These are phyloP conservation scores for Nakaseomyces nivariensis DNA, from an alignment of 1,139 yeast genomes.

Conservation along the genomic window DNA sequence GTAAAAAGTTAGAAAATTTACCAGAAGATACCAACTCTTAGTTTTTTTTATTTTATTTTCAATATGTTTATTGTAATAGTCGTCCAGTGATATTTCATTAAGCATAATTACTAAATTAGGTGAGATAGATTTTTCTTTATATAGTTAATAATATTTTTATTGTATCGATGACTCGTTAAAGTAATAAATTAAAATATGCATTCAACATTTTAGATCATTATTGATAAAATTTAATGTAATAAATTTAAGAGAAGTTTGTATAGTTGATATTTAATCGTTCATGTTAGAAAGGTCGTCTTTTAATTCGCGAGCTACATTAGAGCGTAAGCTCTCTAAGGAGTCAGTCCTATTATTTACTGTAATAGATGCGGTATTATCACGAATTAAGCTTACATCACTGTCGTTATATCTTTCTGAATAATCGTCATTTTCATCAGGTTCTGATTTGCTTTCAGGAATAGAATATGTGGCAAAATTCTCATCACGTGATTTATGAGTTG, in stretches of 20 bases:
- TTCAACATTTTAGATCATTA: neutral
- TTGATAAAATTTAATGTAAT: too few species aligned
- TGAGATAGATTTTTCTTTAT: constrained; percentile 1
- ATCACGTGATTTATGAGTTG: too few species aligned
- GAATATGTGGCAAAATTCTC: neutral
- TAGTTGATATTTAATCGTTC: neutral
- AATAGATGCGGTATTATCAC: neutral
- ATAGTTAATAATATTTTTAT: neutral
- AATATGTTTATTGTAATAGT: neutral
- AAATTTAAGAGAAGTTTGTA: too few species aligned
- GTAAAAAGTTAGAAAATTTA: constrained; percentile 51
- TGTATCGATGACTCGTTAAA: neutral
- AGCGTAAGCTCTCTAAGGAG: neutral
- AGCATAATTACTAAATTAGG: neutral
- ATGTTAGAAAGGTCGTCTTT: neutral
- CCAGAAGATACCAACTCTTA: constrained; percentile 18
- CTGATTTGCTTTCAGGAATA: neutral
- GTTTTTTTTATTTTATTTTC: neutral
- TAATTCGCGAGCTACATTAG: neutral
- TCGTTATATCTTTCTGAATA: neutral
- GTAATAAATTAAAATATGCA: neutral
- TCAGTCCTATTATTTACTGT: neutral
- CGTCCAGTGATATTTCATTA: neutral
- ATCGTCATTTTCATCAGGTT: constrained; percentile 1
- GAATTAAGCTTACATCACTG: constrained; percentile 2